Evolutionary conservation across 352 stramenopile species (phyloP).

Genomic region (Phytophthora europaea): DNA sequence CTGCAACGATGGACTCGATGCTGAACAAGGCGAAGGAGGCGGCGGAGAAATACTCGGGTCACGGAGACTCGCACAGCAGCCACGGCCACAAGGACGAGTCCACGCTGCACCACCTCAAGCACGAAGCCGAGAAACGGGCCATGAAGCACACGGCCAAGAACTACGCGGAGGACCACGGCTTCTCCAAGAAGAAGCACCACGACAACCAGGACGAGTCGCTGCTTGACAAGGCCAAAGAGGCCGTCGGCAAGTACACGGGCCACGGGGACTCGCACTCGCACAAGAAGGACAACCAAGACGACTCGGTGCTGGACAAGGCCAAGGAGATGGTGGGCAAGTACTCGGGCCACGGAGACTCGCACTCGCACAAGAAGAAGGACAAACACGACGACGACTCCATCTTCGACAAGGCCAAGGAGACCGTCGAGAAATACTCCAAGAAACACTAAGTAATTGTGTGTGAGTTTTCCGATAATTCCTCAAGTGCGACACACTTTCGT

Average conservation of each 20-base stretch:
- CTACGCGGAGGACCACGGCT: constrained; percentile 38
- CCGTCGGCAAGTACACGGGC: constrained; percentile 30
- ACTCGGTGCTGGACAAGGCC: constrained; percentile 36
- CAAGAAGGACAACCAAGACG: constrained; percentile 25
- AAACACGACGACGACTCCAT: constrained; percentile 34
- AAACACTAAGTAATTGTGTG: constrained; percentile 1
- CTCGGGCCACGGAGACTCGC: constrained; percentile 29
- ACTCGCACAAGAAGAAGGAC: constrained; percentile 23
- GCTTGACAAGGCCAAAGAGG: constrained; percentile 36
- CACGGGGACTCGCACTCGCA: constrained; percentile 27
- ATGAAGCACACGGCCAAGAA: constrained; percentile 28
- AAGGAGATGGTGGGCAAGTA: constrained; percentile 33
- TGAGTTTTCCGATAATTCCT: too few species aligned
- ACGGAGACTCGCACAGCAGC: constrained; percentile 6
- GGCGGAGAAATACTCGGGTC: constrained; percentile 20
- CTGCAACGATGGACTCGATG: constrained; percentile 36
- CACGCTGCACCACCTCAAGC: constrained; percentile 28
- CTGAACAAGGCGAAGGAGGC: constrained; percentile 39
- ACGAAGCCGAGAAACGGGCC: constrained; percentile 24
- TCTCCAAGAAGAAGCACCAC: constrained; percentile 29
- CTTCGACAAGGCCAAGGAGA: constrained; percentile 36
- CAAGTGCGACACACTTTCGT: background rate
- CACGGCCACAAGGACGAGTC: constrained; percentile 18
- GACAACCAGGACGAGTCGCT: constrained; percentile 31
- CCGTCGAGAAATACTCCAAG: constrained; percentile 27